Percentiles rank a stretch among this genome's conserved stretches.
These are phyloP conservation scores for Nakazawaea anatomiae DNA, from an alignment of 805 yeast species.

Conservation along the genomic window DNA sequence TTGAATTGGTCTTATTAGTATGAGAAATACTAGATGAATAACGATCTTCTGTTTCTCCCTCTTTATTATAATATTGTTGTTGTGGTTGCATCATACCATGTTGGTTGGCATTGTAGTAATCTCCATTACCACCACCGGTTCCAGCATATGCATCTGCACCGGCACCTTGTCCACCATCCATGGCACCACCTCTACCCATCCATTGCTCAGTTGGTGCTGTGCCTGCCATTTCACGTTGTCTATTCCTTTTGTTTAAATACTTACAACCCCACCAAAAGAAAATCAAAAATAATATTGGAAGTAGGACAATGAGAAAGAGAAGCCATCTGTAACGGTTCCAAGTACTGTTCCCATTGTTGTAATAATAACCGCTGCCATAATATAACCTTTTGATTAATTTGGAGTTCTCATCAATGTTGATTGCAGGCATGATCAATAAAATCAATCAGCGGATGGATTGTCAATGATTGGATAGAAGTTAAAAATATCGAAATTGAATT, in stretches of 20 bases:
- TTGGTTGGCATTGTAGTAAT: constrained; percentile 3
- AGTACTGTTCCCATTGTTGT: neutral
- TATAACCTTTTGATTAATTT: neutral
- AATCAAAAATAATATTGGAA: constrained; percentile 4
- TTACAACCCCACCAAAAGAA: constrained; percentile 3
- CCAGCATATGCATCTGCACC: neutral
- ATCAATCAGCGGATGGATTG: neutral
- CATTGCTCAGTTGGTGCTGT: constrained; percentile 7
- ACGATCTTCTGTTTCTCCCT: neutral
- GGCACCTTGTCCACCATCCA: neutral
- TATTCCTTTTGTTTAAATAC: neutral
- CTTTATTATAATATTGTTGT: neutral
- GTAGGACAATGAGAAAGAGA: constrained; percentile 1
- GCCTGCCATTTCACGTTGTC: neutral
- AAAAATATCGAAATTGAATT: too few relatives aligned
- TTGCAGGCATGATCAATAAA: constrained; percentile 1
- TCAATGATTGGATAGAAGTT: neutral
- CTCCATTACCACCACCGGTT: constrained; percentile 2
- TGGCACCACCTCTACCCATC: constrained; percentile 1
- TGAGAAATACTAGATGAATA: neutral
- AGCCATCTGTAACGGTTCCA: constrained; percentile 9
- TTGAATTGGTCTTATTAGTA: neutral
- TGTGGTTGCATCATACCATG: neutral
- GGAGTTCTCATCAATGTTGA: neutral
- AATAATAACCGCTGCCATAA: neutral